phyloP scores from a whole-genome alignment of 2,329 filamentous ascomycete genomes.

The Zymoseptoria pseudotritici region DNA sequence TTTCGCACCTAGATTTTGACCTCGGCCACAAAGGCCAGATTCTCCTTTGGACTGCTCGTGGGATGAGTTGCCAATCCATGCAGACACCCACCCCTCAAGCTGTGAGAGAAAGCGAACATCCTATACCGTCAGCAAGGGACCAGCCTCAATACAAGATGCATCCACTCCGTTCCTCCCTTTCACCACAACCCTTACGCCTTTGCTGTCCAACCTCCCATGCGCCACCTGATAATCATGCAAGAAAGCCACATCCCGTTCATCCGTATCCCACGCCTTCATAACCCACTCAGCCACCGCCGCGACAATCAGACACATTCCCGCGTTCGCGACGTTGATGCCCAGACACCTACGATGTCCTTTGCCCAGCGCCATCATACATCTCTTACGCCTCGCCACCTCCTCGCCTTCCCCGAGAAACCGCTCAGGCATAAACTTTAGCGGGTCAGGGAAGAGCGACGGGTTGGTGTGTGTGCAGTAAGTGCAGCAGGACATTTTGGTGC shows the following conservation, averaged over 20 bases:
- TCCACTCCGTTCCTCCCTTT: background rate
- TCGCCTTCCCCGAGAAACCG: slow-evolving; percentile 25
- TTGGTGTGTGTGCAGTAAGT: slow-evolving; percentile 28
- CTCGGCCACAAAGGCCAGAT: too few species aligned
- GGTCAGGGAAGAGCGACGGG: slow-evolving; percentile 26
- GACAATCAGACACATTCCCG: slow-evolving; percentile 4
- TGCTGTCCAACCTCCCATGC: slow-evolving; percentile 3
- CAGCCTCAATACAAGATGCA: background rate
- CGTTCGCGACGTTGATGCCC: slow-evolving; percentile 3
- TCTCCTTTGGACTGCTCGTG: too few species aligned
- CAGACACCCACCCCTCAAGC: too few species aligned
- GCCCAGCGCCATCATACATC: slow-evolving; percentile 3
- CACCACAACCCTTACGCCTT: slow-evolving; percentile 3
- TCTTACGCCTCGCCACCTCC: slow-evolving; percentile 1
- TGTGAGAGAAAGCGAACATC: background rate
- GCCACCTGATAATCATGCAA: slow-evolving; percentile 7
- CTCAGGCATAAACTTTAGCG: slow-evolving; percentile 27
- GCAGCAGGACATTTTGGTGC: slow-evolving; percentile 28
- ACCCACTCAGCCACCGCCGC: slow-evolving; percentile 1
- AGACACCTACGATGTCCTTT: slow-evolving; percentile 5
- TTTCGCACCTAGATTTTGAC: too few species aligned
- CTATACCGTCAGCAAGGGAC: background rate
- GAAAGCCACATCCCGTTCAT: slow-evolving; percentile 4
- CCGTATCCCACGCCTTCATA: slow-evolving; percentile 4
- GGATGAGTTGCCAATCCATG: too few species aligned